These are phyloP conservation scores for Fusarium buharicum DNA, from an alignment of 2,329 filamentous ascomycete genomes.

Conservation along the genomic window DNA sequence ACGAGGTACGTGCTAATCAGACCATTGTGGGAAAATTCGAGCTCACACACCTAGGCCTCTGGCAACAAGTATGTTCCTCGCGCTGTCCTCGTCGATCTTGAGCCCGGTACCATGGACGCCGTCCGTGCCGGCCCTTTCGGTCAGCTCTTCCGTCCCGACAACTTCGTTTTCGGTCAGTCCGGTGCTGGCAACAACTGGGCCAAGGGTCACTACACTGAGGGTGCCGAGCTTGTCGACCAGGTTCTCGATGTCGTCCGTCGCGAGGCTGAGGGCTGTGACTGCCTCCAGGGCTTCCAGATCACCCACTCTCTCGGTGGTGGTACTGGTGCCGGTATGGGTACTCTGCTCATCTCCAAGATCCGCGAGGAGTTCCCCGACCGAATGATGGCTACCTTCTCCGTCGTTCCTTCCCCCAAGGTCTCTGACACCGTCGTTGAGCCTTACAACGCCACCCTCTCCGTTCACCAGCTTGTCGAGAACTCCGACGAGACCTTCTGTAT, in stretches of 20 bases:
- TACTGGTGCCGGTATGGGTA: conserved; percentile 99
- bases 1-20: conserved; percentile 63
- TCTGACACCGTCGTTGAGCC: conserved; percentile 99
- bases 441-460: conserved; percentile 98
- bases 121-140: conserved; percentile 98
- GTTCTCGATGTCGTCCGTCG: conserved; percentile 98
- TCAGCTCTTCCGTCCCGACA: conserved; percentile 99
- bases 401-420: conserved; percentile 98
- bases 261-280: conserved; percentile 98
- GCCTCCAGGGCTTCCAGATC: conserved; percentile 99
- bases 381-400: conserved; percentile 99
- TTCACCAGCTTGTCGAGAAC: conserved; percentile 99
- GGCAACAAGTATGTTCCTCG: conserved; percentile 99
- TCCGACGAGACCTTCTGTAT: conserved; percentile 99
- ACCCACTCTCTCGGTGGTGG: conserved; percentile 99
- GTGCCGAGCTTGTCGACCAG: conserved; percentile 97
- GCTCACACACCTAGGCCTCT: conserved; percentile 71
- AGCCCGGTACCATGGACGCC: conserved; percentile 99
- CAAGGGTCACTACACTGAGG: conserved; percentile 99
- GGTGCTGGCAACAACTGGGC: conserved; percentile 99
- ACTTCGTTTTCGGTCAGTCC: conserved; percentile 99
- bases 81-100: conserved; percentile 98
- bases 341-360: conserved; percentile 99
- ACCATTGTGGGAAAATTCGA: not conserved
- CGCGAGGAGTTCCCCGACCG: conserved; percentile 99